Base-by-base conservation (phyloP, 768 basidiomycete species). In the Suillus bovinus region DNA sequence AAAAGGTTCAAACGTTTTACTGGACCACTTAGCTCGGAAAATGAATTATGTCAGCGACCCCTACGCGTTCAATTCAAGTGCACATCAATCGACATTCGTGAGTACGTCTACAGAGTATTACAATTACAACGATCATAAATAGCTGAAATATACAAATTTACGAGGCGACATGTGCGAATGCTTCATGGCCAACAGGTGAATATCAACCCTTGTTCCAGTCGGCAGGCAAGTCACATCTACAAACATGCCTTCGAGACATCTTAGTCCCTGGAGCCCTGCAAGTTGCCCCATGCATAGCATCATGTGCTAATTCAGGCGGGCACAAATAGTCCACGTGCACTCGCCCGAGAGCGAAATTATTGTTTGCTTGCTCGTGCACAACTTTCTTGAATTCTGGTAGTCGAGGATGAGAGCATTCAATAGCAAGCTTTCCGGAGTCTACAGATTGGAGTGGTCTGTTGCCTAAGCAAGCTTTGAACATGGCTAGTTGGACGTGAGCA, bases 41-140 rank as follows among this genome's bases (percentile, higher is more conserved):
- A 60, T 63, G 17, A 58, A 71, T 75, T 75, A 74, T 49, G 54
- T 55, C 54, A 55, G 54, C 54, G 22, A 55, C 54, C 22, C n/a
- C 34, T 38, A 38, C 34, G 24, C 34, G 34, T 55, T 38, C 33
- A 10, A 17, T 29, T 22, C n/a, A 54, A 22, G 14, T 34, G n/a
- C 53, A 34, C 34, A 34, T 36, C 34, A 24, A 24, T 34, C 24
- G 34, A 33, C 33, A 13, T 36, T 36, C 34, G 34, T 55, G 24
- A 50, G 22, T 46, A 46, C 8, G 22, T 27, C 7, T 47, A 29
- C 33, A 8, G 10, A 34, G 2, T 6, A 20, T 11, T 11, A 5
- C 49, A n/a, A n/a, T 29, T 33, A 13, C 20, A 20, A 13, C 20
- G 11, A 20, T 52, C 29, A 31, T 52, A 52, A 52, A n/a, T 31